phyloP scores from a whole-genome alignment of 2,329 filamentous ascomycete genomes.

The Ceratocystis eucalypticola region DNA sequence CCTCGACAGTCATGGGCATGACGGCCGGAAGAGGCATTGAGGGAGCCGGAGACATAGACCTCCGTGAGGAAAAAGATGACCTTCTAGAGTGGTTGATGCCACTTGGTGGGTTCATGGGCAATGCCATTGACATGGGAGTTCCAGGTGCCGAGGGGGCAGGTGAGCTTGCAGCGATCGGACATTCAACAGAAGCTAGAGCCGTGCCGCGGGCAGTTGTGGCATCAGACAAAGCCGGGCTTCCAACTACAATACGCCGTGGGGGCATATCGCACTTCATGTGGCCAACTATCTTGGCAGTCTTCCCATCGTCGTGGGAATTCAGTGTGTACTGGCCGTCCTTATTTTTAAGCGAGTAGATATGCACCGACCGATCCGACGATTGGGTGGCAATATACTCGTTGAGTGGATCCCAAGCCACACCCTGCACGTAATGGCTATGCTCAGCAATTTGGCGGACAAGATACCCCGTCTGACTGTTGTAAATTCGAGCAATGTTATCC shows the following conservation, averaged over 20 bases:
- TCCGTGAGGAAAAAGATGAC: constrained; percentile 81
- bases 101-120: constrained; percentile 91
- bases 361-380: constrained; percentile 92
- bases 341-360: constrained; percentile 90
- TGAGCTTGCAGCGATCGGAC: constrained; percentile 51
- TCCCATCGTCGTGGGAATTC: constrained; percentile 42
- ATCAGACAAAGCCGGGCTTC: constrained; percentile 60
- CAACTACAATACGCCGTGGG: constrained; percentile 74
- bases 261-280: constrained; percentile 78
- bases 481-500: constrained; percentile 96
- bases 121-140: constrained; percentile 73
- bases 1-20: constrained; percentile 62
- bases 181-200: constrained; percentile 39
- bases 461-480: constrained; percentile 70
- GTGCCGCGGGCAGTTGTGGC: constrained; percentile 1
- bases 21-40: constrained; percentile 90
- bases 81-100: constrained; percentile 80
- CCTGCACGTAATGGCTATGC: constrained; percentile 96
- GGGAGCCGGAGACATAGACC: constrained; percentile 84
- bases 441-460: constrained; percentile 88
- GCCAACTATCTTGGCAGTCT: constrained; percentile 68
- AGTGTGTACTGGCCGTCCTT: constrained; percentile 93
- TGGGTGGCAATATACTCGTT: constrained; percentile 98
- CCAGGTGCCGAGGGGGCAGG: constrained; percentile 84
- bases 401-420: constrained; percentile 93